Conservation (phyloP, 495 filamentous ascomycete species). For the Daldinia childiae region DNA sequence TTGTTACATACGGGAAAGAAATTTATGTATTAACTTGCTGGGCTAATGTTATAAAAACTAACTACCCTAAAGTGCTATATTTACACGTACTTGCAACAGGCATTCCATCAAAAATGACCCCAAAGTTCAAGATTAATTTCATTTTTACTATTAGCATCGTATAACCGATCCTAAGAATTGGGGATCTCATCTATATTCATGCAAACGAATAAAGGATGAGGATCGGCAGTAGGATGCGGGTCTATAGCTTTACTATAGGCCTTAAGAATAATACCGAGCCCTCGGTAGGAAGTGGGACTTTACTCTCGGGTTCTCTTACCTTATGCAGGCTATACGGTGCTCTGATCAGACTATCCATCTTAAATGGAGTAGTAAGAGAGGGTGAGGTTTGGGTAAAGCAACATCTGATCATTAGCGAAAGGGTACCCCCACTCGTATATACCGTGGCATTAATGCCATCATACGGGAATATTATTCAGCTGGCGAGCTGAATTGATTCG, state of each 20-base stretch:
- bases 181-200: too few relatives aligned
- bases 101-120: neutral
- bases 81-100: neutral
- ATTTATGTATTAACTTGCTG: neutral
- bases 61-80: neutral
- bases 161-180: too few relatives aligned
- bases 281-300: neutral
- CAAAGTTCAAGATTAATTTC: too few relatives aligned
- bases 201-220: too few relatives aligned
- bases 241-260: too few relatives aligned
- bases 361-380: neutral
- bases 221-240: too few relatives aligned
- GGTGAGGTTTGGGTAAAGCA: neutral
- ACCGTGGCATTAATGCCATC: conserved; percentile 6
- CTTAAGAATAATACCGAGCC: neutral
- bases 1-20: neutral
- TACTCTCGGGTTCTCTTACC: neutral
- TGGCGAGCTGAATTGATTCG: conserved; percentile 19
- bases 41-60: neutral
- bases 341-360: neutral
- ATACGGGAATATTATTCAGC: conserved; percentile 3
- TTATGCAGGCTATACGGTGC: neutral
- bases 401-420: conserved; percentile 6
- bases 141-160: too few relatives aligned
- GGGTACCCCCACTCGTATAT: conserved; percentile 10